Base-by-base conservation (phyloP, 1,284 basidiomycete species). In the Anthracocystis walkeri region DNA sequence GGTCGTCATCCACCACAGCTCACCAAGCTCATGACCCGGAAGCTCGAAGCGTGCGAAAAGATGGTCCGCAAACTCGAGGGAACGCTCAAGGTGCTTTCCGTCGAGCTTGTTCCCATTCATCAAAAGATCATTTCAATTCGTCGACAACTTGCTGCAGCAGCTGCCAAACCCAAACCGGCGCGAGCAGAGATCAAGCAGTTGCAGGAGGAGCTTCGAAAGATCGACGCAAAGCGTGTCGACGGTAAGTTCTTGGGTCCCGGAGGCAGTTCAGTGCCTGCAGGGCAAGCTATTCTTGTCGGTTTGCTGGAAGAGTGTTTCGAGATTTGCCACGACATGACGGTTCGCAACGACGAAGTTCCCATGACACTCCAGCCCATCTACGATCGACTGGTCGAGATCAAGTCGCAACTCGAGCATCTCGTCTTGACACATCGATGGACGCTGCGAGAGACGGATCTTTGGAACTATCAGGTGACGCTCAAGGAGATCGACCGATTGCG, bases 401-500 rank as follows among this genome's bases (percentile, higher is more conserved):
- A 95, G 67, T 88, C 90, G 10, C 93, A 95, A 85, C 88, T 97
- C 46, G 95, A 97, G 87, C 90, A 92, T 70, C 87, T 97, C 52
- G 93, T 93, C 46, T 88, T 98, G 78, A 98, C 96, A 1, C 96
- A 97, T 85, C 91, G 97, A 49, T 99, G 97, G 97, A 97, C 92
- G 65, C 87, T 99, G 64, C 89, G 95, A 46, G 97, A 99, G 88
- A 99, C 96, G 0, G 96, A 97, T 81, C 72, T 85, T 35, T 84
- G 78, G 84, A 89, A 88, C 86, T 99, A 97, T 86, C 93, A 94
- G 42, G 88, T 96, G 56, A 93, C 93, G 83, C 87, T 99, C 75
- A 93, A 96, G 82, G 95, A 99, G 85, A 95, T 99, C 58, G 96
- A 99, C 87, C 92, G 93, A 85, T 93, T 98, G 93, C 89, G 96